Percentiles rank a stretch among this genome's conserved stretches.
Evolutionary conservation across 805 yeast species (phyloP).

Genomic region (Jamesozyma piceae): DNA sequence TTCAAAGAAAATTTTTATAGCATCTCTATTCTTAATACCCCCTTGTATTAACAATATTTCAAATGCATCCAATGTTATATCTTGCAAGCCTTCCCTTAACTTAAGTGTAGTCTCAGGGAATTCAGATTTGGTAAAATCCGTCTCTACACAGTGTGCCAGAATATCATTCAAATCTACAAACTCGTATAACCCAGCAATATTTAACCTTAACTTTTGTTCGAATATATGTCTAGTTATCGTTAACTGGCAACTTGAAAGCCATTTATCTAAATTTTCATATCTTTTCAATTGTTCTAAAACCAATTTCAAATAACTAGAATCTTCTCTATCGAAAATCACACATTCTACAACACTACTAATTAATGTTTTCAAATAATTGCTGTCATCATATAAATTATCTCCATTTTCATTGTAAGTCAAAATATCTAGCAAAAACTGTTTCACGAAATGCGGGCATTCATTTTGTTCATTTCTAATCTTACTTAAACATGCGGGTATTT

Average conservation of each 20-base stretch:
- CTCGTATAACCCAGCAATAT: conserved; percentile 43
- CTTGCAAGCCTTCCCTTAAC: conserved; percentile 29
- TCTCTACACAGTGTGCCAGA: conserved; percentile 42
- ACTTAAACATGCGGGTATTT: conserved; percentile 56
- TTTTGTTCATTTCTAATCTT: conserved; percentile 54
- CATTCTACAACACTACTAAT: conserved; percentile 44
- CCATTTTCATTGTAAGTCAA: conserved; percentile 80
- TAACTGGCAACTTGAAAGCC: conserved; percentile 65
- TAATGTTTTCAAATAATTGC: conserved; percentile 52
- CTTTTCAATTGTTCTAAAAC: conserved; percentile 64
- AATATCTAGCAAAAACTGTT: conserved; percentile 56
- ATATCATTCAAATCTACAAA: conserved; percentile 42
- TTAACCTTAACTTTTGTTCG: conserved; percentile 55
- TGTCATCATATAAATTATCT: conserved; percentile 66
- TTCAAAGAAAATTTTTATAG: conserved; percentile 55
- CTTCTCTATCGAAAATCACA: conserved; percentile 28
- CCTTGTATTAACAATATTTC: conserved; percentile 64
- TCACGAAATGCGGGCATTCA: conserved; percentile 49
- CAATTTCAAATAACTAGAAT: conserved; percentile 34
- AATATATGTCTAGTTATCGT: conserved; percentile 40
- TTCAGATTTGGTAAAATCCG: conserved; percentile 29
- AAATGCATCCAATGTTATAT: conserved; percentile 59
- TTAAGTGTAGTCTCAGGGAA: conserved; percentile 6
- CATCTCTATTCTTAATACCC: conserved; percentile 56
- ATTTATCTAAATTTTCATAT: conserved; percentile 67